Base-by-base conservation (phyloP, 1,284 basidiomycete genomes). In the Limonomyces culmigenus region DNA sequence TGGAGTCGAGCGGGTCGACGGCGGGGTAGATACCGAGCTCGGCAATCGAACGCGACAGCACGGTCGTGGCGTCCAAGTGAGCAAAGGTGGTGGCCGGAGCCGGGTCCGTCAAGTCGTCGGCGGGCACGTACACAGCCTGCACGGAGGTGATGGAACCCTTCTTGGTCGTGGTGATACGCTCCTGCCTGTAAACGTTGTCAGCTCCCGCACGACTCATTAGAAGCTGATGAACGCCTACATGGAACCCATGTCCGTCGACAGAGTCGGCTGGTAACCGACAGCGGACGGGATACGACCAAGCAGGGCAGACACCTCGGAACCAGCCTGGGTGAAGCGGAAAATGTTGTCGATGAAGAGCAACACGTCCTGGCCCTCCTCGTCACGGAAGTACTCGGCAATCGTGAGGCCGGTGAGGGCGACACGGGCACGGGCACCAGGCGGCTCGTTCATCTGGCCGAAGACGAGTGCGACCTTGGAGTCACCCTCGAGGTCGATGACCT, bases 371-470 rank as follows among this genome's bases (percentile, higher is more conserved):
- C 93, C 93, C 67, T 98, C 92, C 67, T 97, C 92, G 55, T 98
- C 93, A 83, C 93, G 92, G 93, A 98, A 98, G 71, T 97, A 98
- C 67, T 98, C 93, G 50, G 93, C 93, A 49, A 97, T 95, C 56
- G 93, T 97, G 44, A 98, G 70, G 65, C 93, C 93, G 51, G 93
- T 97, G 52, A 98, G 78, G 45, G 93, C 93, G 53, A 97, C 93
- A 85, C 93, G 93, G 56, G 93, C 93, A 83, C 93, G 92, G 52
- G 93, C 93, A 78, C 93, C 93, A 52, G 93, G 93, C 60, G 93
- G 93, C 71, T 98, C 93, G 71, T 98, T 98, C 93, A 98, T 98
- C 70, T 98, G 93, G 71, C 93, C 93, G 72, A 98, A 98, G 50
- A 98, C 93, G 47, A 98, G 80, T 52, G 93, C 92, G 64, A 96